Evolutionary conservation across 805 yeast species (phyloP).

Genomic region (Wickerhamomyces bovis): DNA sequence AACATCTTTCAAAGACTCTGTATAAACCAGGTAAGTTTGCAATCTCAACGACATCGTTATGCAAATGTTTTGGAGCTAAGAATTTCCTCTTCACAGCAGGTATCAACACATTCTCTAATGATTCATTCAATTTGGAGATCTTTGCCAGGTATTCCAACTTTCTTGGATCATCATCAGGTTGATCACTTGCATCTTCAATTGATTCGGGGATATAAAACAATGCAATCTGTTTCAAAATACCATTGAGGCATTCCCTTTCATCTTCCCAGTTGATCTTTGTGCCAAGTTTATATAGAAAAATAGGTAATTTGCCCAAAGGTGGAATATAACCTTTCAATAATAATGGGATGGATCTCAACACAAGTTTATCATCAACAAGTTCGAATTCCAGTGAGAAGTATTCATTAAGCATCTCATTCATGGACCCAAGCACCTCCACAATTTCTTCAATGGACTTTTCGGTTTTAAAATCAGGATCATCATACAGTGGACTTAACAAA

Average conservation of each 20-base stretch:
- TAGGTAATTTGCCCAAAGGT: slow-evolving; percentile 53
- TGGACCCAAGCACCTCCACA: slow-evolving; percentile 30
- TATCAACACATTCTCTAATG: slow-evolving; percentile 54
- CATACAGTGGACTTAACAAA: slow-evolving; percentile 8
- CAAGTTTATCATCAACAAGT: slow-evolving; percentile 25
- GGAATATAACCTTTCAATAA: slow-evolving; percentile 62
- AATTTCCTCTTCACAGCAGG: slow-evolving; percentile 60
- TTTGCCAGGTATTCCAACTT: slow-evolving; percentile 22
- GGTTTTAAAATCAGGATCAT: slow-evolving; percentile 13
- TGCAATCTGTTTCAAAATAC: slow-evolving; percentile 63
- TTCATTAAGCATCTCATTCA: slow-evolving; percentile 76
- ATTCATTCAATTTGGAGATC: slow-evolving; percentile 27
- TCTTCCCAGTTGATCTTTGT: slow-evolving; percentile 54
- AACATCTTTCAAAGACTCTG: slow-evolving; percentile 89
- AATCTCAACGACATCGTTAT: slow-evolving; percentile 63
- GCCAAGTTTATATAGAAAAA: slow-evolving; percentile 59
- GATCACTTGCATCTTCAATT: slow-evolving; percentile 26
- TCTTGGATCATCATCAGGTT: slow-evolving; percentile 16
- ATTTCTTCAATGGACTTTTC: slow-evolving; percentile 22
- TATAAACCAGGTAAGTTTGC: slow-evolving; percentile 91
- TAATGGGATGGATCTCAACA: slow-evolving; percentile 56
- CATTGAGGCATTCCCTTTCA: slow-evolving; percentile 65
- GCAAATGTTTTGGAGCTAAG: slow-evolving; percentile 52
- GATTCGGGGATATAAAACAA: slow-evolving; percentile 64
- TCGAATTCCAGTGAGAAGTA: slow-evolving; percentile 57